A percentile compares a stretch with the other conserved stretches of the same genome.
Evolutionary conservation across 164 flowering plant genomes (phyloP).

Genomic region (Nymphaea thermarum): DNA sequence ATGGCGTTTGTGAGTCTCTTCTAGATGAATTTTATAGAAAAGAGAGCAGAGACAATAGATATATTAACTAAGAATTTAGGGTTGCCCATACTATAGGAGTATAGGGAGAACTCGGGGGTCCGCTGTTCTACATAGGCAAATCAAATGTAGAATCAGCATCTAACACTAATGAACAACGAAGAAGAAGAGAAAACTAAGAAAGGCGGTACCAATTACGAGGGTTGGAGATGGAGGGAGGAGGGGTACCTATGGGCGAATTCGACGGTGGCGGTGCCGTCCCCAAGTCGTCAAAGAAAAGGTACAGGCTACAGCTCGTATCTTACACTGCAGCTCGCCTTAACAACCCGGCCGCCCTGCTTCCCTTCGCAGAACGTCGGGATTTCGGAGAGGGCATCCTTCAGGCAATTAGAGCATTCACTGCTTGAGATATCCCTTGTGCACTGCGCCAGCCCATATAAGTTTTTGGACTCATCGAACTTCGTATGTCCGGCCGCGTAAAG

Average conservation of each 20-base stretch:
- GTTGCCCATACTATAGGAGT: too few relatives aligned
- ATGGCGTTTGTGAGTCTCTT: too few relatives aligned
- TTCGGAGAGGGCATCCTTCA: conserved; percentile 23
- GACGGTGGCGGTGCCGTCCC: not conserved
- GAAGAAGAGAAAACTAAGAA: too few relatives aligned
- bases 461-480: conserved; percentile 2
- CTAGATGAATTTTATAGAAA: too few relatives aligned
- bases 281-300: conserved; percentile 7
- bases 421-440: conserved; percentile 34
- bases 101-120: too few relatives aligned
- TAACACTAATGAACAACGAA: too few relatives aligned
- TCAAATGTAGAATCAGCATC: too few relatives aligned
- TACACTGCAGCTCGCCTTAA: conserved; percentile 38
- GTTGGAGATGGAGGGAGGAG: not conserved
- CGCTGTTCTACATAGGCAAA: too few relatives aligned
- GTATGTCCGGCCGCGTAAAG: too few relatives aligned
- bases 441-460: conserved; percentile 31
- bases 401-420: conserved; percentile 29
- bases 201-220: too few relatives aligned
- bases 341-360: conserved; percentile 42
- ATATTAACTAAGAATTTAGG: too few relatives aligned
- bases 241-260: not conserved
- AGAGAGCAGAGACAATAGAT: too few relatives aligned
- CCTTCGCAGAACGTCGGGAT: conserved; percentile 37
- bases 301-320: conserved; percentile 42